Evolutionary conservation across 140 eudicot species (phyloP).

Genomic region (Artemisia princeps): DNA sequence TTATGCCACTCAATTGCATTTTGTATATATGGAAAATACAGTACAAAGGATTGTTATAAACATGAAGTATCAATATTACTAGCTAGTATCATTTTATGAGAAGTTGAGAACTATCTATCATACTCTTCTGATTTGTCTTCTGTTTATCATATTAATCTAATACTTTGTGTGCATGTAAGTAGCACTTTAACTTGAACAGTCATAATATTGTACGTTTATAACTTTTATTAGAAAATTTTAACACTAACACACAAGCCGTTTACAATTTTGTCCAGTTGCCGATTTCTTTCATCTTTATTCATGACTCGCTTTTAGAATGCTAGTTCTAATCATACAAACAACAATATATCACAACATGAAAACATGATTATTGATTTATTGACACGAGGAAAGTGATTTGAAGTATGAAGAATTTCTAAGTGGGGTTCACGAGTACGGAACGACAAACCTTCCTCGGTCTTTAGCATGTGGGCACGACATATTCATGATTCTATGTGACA

Average conservation of each 20-base stretch:
- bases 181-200: too few species aligned
- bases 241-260: not conserved
- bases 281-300: not conserved
- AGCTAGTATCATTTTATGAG: too few species aligned
- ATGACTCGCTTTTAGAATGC: not conserved
- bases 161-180: too few species aligned
- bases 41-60: too few species aligned
- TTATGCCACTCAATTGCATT: too few species aligned
- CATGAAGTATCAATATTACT: too few species aligned
- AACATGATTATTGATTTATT: not conserved
- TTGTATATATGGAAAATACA: too few species aligned
- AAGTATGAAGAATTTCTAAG: conserved; percentile 8
- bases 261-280: not conserved
- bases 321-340: not conserved
- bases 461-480: conserved; percentile 5
- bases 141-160: too few species aligned
- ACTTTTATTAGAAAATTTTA: too few species aligned
- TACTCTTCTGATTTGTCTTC: too few species aligned
- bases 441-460: conserved; percentile 10
- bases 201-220: too few species aligned
- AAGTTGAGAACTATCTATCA: too few species aligned
- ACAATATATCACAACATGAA: not conserved
- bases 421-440: conserved; percentile 24
- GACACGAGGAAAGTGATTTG: not conserved
- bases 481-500: not conserved